A percentile compares a stretch with the other conserved stretches of the same genome.
Evolutionary conservation across 192 early-diverging fungal species (phyloP).

Genomic region (Coemansia sp.): DNA sequence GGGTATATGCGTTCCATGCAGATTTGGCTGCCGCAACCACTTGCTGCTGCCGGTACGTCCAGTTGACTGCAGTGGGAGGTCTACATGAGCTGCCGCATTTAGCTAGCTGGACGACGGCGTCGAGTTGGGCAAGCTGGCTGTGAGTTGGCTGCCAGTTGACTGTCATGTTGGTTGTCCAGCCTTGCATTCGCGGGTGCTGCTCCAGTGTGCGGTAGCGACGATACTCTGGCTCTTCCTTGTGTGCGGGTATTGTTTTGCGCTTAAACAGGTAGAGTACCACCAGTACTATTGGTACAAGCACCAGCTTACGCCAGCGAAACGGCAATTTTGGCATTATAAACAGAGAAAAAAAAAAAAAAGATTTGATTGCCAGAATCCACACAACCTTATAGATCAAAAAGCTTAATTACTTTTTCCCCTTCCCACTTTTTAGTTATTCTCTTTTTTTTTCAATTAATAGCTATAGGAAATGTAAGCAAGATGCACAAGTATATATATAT

Average conservation of each 20-base stretch:
- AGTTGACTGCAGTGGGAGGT: conserved; percentile 3
- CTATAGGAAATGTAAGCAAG: too few species aligned
- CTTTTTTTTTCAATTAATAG: too few species aligned
- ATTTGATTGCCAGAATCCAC: too few species aligned
- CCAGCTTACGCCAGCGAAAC: too few species aligned
- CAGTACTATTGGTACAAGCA: too few species aligned
- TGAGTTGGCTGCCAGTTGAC: conserved; percentile 25
- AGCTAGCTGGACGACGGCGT: conserved; percentile 21
- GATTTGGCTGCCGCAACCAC: conserved; percentile 70
- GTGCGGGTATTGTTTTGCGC: not conserved
- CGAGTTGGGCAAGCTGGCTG: conserved; percentile 22
- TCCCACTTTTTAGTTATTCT: too few species aligned
- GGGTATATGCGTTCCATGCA: conserved; percentile 78
- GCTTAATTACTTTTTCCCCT: too few species aligned
- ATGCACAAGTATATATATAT: too few species aligned
- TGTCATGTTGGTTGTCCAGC: not conserved
- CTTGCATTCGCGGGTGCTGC: not conserved
- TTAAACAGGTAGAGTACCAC: not conserved
- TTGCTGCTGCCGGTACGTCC: conserved; percentile 55
- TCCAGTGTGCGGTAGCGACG: not conserved
- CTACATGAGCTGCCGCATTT: not conserved
- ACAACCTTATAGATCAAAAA: too few species aligned
- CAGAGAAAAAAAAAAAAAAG: too few species aligned
- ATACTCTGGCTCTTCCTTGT: too few species aligned
- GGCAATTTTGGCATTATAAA: too few species aligned